Conservation (phyloP, 192 early-diverging fungal species). For the Backusella parvicylindrica region DNA sequence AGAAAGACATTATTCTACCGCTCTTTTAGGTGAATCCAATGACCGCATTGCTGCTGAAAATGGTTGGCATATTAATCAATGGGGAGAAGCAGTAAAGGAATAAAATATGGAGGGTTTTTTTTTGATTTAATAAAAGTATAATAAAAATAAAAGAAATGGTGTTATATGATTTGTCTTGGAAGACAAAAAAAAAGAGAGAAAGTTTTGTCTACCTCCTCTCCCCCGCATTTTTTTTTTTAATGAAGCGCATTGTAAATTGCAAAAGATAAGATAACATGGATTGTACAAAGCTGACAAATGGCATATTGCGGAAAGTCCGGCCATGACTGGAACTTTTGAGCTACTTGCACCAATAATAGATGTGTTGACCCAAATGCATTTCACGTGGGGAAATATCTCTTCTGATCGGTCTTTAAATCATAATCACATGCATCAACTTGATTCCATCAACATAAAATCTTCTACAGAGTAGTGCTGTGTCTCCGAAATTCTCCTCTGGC, state of each 20-base stretch:
- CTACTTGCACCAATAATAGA: not conserved
- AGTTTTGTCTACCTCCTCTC: not conserved
- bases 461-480: not conserved
- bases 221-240: not conserved
- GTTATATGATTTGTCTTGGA: not conserved
- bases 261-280: not conserved
- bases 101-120: not conserved
- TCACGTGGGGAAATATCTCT: constrained; percentile 6
- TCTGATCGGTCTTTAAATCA: not conserved
- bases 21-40: constrained; percentile 35
- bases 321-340: not conserved
- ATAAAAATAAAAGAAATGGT: not conserved
- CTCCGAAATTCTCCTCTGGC: constrained; percentile 11
- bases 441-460: not conserved
- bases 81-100: constrained; percentile 18
- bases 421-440: constrained; percentile 8
- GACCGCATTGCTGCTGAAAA: constrained; percentile 14
- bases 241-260: not conserved
- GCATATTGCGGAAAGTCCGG: constrained; percentile 11
- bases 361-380: not conserved
- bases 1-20: constrained; percentile 33
- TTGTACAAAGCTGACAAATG: constrained; percentile 12
- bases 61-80: constrained; percentile 24
- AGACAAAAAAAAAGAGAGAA: not conserved
- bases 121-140: not conserved